Evolutionary conservation across 129 eudicot genomes (phyloP), one percentile per base, ranked within the genome.

Genomic region (Flaveria robusta): DNA sequence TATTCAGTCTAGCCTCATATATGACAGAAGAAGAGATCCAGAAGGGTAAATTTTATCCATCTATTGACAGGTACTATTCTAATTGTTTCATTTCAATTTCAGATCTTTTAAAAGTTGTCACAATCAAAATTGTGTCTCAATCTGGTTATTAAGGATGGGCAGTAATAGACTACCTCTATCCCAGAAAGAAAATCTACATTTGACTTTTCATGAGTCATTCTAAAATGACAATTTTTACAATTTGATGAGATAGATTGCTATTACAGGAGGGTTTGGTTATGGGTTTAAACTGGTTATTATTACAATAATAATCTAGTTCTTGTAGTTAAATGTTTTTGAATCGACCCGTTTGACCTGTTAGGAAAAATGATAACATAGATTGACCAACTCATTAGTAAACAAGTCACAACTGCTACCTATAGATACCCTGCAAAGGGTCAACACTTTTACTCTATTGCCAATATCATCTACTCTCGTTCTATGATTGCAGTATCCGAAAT

Each of bases 1-100:
- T 71, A 18, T 81, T 76, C 97, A 95, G 99, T 81, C 99, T 95
- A 79, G 99, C 99, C 75, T 89, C 97, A 16, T 91, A 95, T 77
- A 95, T 95, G 86, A 89, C 91, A 24, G 97, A 91, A n/a, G 97
- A 89, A 54, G 96, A 95, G 63, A 89, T 95, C 62, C 87, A 86
- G 46, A 78, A 70, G 78, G 99, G 99, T 56, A 78, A 89, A 71
- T 80, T 95, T 75, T 95, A 86, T 85, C 99, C 99, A 70, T 89
- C 99, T 43, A 85, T 95, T 54, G 83, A 79, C 43, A 84, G 94
- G 99, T 94, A 80, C 73, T 60, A 7, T 42, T 79, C 62, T 75
- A 43, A 29, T 47, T 51, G n/a, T 70, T 70, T 34, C 16, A 39
- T 22, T 31, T 54, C 5, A 66, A 34, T 9, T 23, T 42, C 2